A percentile compares a stretch with the other conserved stretches of the same genome.
These are phyloP conservation scores for Paulinella micropora DNA, from an alignment of 78 protist species.

Conservation along the genomic window DNA sequence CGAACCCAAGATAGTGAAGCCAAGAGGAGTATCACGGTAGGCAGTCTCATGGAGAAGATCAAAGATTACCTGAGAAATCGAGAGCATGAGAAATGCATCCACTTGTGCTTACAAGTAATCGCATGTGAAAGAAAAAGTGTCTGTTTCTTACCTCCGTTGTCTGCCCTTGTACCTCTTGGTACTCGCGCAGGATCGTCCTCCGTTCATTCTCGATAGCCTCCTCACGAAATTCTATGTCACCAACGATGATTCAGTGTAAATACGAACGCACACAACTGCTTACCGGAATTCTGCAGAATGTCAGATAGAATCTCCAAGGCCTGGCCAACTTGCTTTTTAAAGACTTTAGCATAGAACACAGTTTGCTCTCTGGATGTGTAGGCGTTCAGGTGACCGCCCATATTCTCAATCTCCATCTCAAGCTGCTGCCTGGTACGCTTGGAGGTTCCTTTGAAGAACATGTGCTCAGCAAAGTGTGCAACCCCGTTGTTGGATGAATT, in stretches of 20 bases:
- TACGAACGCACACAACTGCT: too few species aligned
- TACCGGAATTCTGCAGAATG: constrained; percentile 62
- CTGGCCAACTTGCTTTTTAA: constrained; percentile 56
- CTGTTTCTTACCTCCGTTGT: not conserved
- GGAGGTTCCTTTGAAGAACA: constrained; percentile 81
- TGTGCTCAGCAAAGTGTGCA: constrained; percentile 94
- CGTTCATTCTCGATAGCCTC: constrained; percentile 62
- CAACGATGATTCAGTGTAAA: too few species aligned
- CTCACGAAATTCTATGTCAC: constrained; percentile 23
- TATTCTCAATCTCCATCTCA: constrained; percentile 70
- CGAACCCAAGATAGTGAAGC: constrained; percentile 81
- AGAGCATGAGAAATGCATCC: not conserved
- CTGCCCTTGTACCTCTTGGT: constrained; percentile 36
- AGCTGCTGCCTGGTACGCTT: constrained; percentile 43
- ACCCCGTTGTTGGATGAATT: constrained; percentile 78
- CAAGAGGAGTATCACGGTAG: constrained; percentile 63
- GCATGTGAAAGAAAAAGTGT: not conserved
- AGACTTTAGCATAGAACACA: constrained; percentile 58
- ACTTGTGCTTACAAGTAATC: not conserved
- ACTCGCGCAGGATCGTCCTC: constrained; percentile 66
- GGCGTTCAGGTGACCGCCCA: constrained; percentile 91
- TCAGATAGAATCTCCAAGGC: constrained; percentile 70
- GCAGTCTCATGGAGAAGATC: constrained; percentile 77
- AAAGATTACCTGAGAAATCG: constrained; percentile 40
- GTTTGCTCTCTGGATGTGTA: constrained; percentile 81